phyloP scores from a whole-genome alignment of 352 stramenopile genomes.

The Phytophthora capsici region DNA sequence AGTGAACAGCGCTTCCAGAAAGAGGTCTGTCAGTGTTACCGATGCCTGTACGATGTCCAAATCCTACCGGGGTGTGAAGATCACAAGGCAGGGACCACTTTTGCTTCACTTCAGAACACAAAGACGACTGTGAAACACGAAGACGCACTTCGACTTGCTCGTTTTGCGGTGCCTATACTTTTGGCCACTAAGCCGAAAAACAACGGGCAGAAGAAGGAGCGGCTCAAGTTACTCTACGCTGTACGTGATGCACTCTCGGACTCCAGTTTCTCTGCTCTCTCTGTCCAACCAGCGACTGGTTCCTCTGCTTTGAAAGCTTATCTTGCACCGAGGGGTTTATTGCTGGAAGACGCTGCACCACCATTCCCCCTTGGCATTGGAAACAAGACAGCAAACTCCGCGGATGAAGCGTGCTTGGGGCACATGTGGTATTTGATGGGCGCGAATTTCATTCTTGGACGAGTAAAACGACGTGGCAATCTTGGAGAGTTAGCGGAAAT shows the following conservation, averaged over 20 bases:
- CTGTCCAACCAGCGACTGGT: slow-evolving; percentile 10
- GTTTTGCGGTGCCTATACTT: slow-evolving; percentile 69
- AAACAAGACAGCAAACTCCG: background rate
- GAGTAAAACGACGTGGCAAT: slow-evolving; percentile 67
- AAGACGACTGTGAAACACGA: slow-evolving; percentile 28
- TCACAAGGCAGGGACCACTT: slow-evolving; percentile 59
- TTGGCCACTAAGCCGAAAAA: slow-evolving; percentile 60
- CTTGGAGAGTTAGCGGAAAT: slow-evolving; percentile 63
- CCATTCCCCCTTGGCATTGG: slow-evolving; percentile 21
- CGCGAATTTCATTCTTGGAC: slow-evolving; percentile 72
- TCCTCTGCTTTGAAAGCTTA: slow-evolving; percentile 37
- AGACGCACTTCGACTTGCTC: slow-evolving; percentile 44
- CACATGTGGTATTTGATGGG: slow-evolving; percentile 79
- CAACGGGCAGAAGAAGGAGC: slow-evolving; percentile 80
- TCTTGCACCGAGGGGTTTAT: slow-evolving; percentile 42
- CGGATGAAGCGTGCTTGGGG: slow-evolving; percentile 45
- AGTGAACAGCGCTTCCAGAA: slow-evolving; percentile 46
- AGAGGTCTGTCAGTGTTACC: slow-evolving; percentile 70
- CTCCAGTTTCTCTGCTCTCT: slow-evolving; percentile 29
- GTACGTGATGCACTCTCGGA: slow-evolving; percentile 54
- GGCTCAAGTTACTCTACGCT: slow-evolving; percentile 66
- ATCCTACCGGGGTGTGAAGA: slow-evolving; percentile 63
- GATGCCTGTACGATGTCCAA: slow-evolving; percentile 78
- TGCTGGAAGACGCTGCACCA: slow-evolving; percentile 32
- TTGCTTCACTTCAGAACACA: slow-evolving; percentile 40